phyloP scores from a whole-genome alignment of 805 yeast species.

The Ogataea corticis region DNA sequence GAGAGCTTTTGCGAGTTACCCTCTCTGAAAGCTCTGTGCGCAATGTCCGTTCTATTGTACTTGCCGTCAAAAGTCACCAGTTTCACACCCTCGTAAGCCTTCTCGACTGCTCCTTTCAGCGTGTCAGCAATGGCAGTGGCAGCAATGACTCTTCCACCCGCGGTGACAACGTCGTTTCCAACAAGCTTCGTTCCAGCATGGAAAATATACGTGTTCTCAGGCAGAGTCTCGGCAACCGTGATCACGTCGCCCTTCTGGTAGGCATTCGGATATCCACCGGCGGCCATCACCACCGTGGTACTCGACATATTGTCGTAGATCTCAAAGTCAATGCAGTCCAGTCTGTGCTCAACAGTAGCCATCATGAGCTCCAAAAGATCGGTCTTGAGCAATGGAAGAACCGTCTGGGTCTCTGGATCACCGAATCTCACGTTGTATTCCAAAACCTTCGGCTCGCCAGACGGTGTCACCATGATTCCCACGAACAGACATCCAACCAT shows the following conservation, averaged over 20 bases:
- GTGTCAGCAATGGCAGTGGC: slow-evolving; percentile 81
- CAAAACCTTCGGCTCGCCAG: slow-evolving; percentile 84
- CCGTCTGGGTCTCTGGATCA: slow-evolving; percentile 98
- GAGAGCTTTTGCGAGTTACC: slow-evolving; percentile 33
- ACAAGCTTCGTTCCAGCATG: slow-evolving; percentile 88
- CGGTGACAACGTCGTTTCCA: slow-evolving; percentile 67
- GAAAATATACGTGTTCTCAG: slow-evolving; percentile 72
- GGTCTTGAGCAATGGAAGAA: slow-evolving; percentile 83
- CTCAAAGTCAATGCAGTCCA: slow-evolving; percentile 72
- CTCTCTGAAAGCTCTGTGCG: slow-evolving; percentile 89
- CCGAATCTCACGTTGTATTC: slow-evolving; percentile 99
- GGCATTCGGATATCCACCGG: slow-evolving; percentile 93
- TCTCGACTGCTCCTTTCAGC: slow-evolving; percentile 76
- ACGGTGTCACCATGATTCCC: slow-evolving; percentile 86
- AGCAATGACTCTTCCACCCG: slow-evolving; percentile 97
- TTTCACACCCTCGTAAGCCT: slow-evolving; percentile 84
- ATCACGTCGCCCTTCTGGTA: slow-evolving; percentile 88
- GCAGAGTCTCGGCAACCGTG: slow-evolving; percentile 48
- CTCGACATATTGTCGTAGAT: slow-evolving; percentile 61
- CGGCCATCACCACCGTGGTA: slow-evolving; percentile 93
- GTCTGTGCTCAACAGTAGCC: slow-evolving; percentile 92
- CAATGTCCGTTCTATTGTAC: slow-evolving; percentile 90
- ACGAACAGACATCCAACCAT: slow-evolving; percentile 95
- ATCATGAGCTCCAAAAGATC: slow-evolving; percentile 90
- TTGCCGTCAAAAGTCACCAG: slow-evolving; percentile 70